Conservation (phyloP, 2,329 filamentous ascomycete genomes). For the Bisporella sp. region DNA sequence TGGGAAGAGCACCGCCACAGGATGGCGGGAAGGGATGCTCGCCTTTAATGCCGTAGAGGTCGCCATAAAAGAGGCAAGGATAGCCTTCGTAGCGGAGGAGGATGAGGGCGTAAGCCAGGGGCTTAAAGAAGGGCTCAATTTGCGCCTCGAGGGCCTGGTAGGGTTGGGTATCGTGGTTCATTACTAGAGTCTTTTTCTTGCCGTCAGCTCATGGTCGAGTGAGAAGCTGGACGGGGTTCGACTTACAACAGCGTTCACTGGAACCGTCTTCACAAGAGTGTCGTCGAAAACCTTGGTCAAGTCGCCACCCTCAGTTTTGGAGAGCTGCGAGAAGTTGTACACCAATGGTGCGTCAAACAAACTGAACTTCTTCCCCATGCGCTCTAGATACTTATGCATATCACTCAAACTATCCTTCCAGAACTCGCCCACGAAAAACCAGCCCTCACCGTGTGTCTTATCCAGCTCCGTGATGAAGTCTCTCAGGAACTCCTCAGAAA, state of each 20-base stretch:
- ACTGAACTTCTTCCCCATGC: slow-evolving; percentile 49
- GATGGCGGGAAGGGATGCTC: slow-evolving; percentile 43
- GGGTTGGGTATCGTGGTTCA: slow-evolving; percentile 65
- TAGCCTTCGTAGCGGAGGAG: slow-evolving; percentile 56
- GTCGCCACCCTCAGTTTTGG: slow-evolving; percentile 48
- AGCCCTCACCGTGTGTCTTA: slow-evolving; percentile 40
- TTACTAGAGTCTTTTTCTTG: slow-evolving; percentile 51
- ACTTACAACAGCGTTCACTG: slow-evolving; percentile 50
- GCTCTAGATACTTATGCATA: slow-evolving; percentile 49
- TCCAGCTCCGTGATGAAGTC: slow-evolving; percentile 56
- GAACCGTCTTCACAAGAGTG: slow-evolving; percentile 47
- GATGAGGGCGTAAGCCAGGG: slow-evolving; percentile 65
- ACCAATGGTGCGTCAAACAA: slow-evolving; percentile 65
- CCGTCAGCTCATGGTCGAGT: neutral
- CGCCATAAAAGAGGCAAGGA: slow-evolving; percentile 65
- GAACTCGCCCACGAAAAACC: slow-evolving; percentile 64
- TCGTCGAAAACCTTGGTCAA: slow-evolving; percentile 56
- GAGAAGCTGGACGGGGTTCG: too few relatives aligned
- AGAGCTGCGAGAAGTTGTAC: slow-evolving; percentile 57
- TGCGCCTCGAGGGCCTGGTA: slow-evolving; percentile 56
- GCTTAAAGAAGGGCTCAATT: slow-evolving; percentile 61
- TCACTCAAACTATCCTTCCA: slow-evolving; percentile 53
- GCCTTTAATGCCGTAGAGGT: slow-evolving; percentile 54
- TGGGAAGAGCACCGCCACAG: slow-evolving; percentile 47
- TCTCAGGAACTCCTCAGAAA: slow-evolving; percentile 57